Conservation (phyloP, 164 flowering plant genomes). For the Vitis labrusca region DNA sequence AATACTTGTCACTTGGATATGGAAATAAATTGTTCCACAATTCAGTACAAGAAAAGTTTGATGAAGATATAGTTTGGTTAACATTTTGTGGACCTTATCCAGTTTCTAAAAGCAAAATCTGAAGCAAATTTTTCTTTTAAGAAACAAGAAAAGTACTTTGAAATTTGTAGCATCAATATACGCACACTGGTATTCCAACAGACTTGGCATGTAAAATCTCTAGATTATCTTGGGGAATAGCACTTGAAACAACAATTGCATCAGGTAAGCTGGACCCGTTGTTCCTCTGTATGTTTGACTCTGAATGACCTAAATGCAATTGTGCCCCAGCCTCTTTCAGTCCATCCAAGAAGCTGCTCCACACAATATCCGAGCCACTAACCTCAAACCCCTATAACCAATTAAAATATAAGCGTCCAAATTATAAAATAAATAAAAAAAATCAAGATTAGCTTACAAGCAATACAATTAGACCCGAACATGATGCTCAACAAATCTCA, state of each 20-base stretch:
- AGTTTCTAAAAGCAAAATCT: too few relatives aligned
- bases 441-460: neutral
- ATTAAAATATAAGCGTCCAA: neutral
- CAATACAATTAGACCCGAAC: neutral
- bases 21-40: too few relatives aligned
- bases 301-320: conserved; percentile 38
- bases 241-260: conserved; percentile 46
- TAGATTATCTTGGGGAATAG: conserved; percentile 42
- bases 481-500: neutral
- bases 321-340: conserved; percentile 40
- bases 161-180: neutral
- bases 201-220: conserved; percentile 43
- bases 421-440: too few relatives aligned
- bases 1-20: too few relatives aligned
- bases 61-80: too few relatives aligned
- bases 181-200: conserved; percentile 42
- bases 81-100: too few relatives aligned
- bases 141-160: conserved; percentile 1
- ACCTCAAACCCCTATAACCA: conserved; percentile 40
- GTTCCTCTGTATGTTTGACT: conserved; percentile 27
- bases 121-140: too few relatives aligned
- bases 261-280: conserved; percentile 24
- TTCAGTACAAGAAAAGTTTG: too few relatives aligned
- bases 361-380: conserved; percentile 48
- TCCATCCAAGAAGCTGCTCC: conserved; percentile 44